These are phyloP conservation scores for Cubamyces sp. DNA, from an alignment of 768 basidiomycete genomes.

Conservation along the genomic window DNA sequence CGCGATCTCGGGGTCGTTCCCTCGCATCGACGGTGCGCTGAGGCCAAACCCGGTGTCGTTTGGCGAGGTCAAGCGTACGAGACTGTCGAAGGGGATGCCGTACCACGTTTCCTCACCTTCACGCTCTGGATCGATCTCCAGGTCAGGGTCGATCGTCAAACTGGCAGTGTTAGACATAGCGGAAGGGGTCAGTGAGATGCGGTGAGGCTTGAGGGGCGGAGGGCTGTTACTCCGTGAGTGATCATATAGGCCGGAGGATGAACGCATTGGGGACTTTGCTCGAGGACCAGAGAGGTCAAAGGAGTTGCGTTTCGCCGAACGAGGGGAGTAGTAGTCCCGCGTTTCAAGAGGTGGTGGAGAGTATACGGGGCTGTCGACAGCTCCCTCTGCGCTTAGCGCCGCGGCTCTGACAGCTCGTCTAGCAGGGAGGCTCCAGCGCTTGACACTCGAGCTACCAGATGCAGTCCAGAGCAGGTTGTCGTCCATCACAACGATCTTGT, in stretches of 20 bases:
- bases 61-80: conserved; percentile 70
- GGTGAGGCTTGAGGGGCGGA: conserved; percentile 6
- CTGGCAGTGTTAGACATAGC: conserved; percentile 24
- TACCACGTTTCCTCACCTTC: conserved; percentile 47
- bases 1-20: conserved; percentile 77
- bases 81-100: conserved; percentile 71
- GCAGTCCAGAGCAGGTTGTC: conserved; percentile 91
- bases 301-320: conserved; percentile 20
- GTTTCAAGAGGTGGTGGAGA: conserved; percentile 21
- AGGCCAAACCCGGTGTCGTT: conserved; percentile 46
- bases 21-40: conserved; percentile 52
- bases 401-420: conserved; percentile 43
- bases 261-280: conserved; percentile 19
- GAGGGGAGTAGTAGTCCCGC: conserved; percentile 19
- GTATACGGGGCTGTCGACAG: conserved; percentile 20
- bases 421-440: conserved; percentile 77
- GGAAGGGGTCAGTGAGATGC: conserved; percentile 31
- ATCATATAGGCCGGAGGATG: conserved; percentile 8
- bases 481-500: conserved; percentile 81
- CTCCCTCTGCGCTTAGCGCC: conserved; percentile 24
- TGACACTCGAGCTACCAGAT: conserved; percentile 78
- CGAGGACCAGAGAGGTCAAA: conserved; percentile 22
- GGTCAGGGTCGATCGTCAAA: not conserved
- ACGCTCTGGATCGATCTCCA: conserved; percentile 23
- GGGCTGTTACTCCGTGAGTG: conserved; percentile 26